These are phyloP conservation scores for Skeletonema marinoi DNA, from an alignment of 108 stramenopile species.

Conservation along the genomic window DNA sequence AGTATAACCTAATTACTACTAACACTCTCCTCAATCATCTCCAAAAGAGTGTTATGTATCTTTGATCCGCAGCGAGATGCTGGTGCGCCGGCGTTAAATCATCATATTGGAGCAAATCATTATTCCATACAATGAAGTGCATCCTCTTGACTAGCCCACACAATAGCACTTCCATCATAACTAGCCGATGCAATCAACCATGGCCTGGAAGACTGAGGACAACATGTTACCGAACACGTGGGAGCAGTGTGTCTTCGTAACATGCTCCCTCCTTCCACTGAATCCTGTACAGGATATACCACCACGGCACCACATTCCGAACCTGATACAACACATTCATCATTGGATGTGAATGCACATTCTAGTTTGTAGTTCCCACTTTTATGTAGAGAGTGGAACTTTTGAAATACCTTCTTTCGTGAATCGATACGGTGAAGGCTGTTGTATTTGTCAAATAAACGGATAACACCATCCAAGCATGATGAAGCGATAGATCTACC, in stretches of 20 bases:
- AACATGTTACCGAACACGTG: conserved; percentile 62
- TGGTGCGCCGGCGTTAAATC: too few species aligned
- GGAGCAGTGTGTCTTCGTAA: conserved; percentile 44
- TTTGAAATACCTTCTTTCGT: conserved; percentile 20
- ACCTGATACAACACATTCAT: conserved; percentile 60
- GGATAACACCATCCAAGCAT: conserved; percentile 81
- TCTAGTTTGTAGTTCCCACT: conserved; percentile 69
- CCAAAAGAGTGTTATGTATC: too few species aligned
- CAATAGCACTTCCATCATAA: conserved; percentile 71
- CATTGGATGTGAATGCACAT: conserved; percentile 72
- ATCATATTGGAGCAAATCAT: not conserved
- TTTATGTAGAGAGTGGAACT: conserved; percentile 41
- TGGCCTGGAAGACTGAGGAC: conserved; percentile 49
- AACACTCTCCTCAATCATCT: too few species aligned
- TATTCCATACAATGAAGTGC: not conserved
- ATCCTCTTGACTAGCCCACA: conserved; percentile 66
- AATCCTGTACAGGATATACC: conserved; percentile 47
- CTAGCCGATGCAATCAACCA: conserved; percentile 69
- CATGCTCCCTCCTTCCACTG: conserved; percentile 1
- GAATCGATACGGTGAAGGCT: conserved; percentile 39
- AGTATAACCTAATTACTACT: too few species aligned
- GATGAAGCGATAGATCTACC: conserved; percentile 64
- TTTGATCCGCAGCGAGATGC: too few species aligned
- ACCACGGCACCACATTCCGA: conserved; percentile 77
- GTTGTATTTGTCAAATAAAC: conserved; percentile 48